A percentile compares a stretch with the other conserved stretches of the same genome.
These are phyloP conservation scores for Pseudogymnoascus sp. DNA, from an alignment of 2,329 filamentous ascomycete species.

Conservation along the genomic window DNA sequence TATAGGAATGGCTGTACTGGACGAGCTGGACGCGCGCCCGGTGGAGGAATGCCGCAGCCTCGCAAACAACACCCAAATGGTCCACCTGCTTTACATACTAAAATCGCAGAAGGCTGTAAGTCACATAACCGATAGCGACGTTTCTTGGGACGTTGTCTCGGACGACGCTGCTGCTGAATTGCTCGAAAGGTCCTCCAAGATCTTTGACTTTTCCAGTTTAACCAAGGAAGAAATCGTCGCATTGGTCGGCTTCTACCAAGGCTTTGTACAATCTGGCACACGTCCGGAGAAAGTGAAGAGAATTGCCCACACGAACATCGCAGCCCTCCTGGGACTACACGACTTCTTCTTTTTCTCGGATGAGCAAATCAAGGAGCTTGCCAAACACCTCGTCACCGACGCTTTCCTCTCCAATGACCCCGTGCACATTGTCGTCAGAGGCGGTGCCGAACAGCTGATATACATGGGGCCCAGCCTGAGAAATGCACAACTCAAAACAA, in stretches of 20 bases:
- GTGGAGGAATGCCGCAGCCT: conserved; percentile 1
- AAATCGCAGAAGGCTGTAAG: not conserved
- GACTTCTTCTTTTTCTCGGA: conserved; percentile 26
- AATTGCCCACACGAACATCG: not conserved
- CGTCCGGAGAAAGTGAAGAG: conserved; percentile 3
- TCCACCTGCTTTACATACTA: not conserved
- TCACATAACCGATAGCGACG: not conserved
- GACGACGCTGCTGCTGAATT: not conserved
- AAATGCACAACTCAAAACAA: conserved; percentile 3
- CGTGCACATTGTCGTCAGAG: not conserved
- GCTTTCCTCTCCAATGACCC: not conserved
- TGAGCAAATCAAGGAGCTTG: conserved; percentile 30
- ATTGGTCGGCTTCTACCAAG: not conserved
- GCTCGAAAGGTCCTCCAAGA: not conserved
- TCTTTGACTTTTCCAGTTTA: not conserved
- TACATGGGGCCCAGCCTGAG: not conserved
- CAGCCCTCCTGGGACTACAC: not conserved
- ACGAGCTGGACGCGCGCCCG: conserved; percentile 14
- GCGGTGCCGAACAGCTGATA: not conserved
- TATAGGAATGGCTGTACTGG: conserved; percentile 25
- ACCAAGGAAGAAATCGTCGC: not conserved
- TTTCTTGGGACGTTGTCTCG: not conserved
- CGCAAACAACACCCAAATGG: not conserved
- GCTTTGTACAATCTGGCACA: not conserved
- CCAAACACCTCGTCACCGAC: not conserved